Evolutionary conservation across 805 yeast species (phyloP).

Genomic region (Metschnikowia lochheadii): DNA sequence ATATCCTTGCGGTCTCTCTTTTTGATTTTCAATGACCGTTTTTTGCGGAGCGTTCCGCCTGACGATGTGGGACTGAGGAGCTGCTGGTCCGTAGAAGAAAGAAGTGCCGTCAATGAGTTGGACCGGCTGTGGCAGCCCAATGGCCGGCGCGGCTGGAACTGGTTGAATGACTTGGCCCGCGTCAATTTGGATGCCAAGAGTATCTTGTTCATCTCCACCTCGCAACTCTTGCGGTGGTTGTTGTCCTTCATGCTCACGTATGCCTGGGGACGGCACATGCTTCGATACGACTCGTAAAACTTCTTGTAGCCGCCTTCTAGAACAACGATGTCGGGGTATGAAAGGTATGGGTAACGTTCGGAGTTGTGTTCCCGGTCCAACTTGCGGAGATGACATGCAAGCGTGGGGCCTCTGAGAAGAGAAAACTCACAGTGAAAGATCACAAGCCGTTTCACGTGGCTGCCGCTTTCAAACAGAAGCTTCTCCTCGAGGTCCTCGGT

Average conservation of each 20-base stretch:
- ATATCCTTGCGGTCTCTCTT: constrained; percentile 10
- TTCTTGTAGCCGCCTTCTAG: constrained; percentile 88
- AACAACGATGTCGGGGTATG: constrained; percentile 84
- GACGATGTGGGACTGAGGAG: constrained; percentile 4
- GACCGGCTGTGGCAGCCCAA: constrained; percentile 14
- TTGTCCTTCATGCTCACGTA: constrained; percentile 78
- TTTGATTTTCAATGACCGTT: constrained; percentile 14
- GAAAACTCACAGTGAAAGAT: constrained; percentile 95
- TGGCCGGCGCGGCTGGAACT: constrained; percentile 17
- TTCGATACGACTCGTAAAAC: constrained; percentile 58
- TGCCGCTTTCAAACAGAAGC: constrained; percentile 33
- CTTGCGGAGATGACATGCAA: constrained; percentile 83
- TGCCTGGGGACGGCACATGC: constrained; percentile 66
- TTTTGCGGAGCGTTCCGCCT: constrained; percentile 9
- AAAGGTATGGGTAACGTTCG: constrained; percentile 72
- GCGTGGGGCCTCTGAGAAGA: constrained; percentile 86
- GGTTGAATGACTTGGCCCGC: constrained; percentile 36
- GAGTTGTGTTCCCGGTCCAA: constrained; percentile 74
- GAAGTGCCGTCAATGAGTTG: constrained; percentile 14
- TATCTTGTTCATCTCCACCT: constrained; percentile 42
- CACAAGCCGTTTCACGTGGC: constrained; percentile 43
- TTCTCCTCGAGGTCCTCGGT: constrained; percentile 62
- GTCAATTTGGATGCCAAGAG: constrained; percentile 40
- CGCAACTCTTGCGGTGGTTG: constrained; percentile 38
- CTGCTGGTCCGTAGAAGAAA: constrained; percentile 8